Evolutionary conservation across 495 filamentous ascomycete species (phyloP).

Genomic region (Aspergillus cavernicola): DNA sequence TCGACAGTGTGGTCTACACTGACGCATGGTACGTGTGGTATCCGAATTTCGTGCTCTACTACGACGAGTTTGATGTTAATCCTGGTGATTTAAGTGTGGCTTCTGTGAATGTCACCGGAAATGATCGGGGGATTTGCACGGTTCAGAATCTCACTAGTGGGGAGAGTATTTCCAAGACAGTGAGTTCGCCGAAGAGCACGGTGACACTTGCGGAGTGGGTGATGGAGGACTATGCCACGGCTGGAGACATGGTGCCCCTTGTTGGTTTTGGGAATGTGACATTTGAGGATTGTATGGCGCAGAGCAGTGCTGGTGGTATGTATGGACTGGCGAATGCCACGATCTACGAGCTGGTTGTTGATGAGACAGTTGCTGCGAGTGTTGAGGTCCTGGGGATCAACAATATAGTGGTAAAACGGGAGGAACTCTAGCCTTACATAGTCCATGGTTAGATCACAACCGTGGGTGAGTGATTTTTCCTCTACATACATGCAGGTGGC

Average conservation of each 20-base stretch:
- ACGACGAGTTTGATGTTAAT: not conserved
- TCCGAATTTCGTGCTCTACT: not conserved
- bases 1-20: not conserved
- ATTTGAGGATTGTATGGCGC: not conserved
- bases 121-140: too few species aligned
- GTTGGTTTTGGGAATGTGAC: not conserved
- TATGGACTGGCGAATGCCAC: not conserved
- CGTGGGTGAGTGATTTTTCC: too few species aligned
- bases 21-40: not conserved
- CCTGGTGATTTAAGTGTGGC: not conserved
- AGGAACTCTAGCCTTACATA: too few species aligned
- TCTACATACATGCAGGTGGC: too few species aligned
- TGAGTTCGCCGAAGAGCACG: not conserved
- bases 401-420: not conserved
- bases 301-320: not conserved
- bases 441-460: too few species aligned
- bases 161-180: too few species aligned
- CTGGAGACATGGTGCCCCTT: not conserved
- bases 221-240: not conserved
- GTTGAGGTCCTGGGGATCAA: not conserved
- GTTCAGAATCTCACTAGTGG: too few species aligned
- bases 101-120: too few species aligned
- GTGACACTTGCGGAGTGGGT: not conserved
- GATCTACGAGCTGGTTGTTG: not conserved
- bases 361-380: not conserved